Conservation (phyloP, 2,329 filamentous ascomycete species). For the Neonectria magnoliae region DNA sequence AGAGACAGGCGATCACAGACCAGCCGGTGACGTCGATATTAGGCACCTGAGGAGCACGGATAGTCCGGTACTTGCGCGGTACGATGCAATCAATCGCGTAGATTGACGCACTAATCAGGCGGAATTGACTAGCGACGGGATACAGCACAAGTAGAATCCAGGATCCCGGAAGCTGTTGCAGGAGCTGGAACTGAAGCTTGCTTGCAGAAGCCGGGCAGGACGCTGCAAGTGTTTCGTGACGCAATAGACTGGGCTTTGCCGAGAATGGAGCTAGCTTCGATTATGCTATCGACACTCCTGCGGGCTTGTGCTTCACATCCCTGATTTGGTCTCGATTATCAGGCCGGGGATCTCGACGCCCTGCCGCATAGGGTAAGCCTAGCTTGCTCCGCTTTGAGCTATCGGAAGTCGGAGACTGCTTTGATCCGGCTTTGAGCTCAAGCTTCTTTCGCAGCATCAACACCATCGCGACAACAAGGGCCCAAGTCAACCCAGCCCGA, state of each 20-base stretch:
- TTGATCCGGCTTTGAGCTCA: constrained; percentile 25
- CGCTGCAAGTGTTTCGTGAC: constrained; percentile 37
- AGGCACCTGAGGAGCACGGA: background rate
- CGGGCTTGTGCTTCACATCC: background rate
- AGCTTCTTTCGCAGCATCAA: constrained; percentile 21
- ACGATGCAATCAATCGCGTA: background rate
- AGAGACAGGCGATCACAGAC: background rate
- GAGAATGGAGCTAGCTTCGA: constrained; percentile 9
- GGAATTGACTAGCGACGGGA: constrained; percentile 25
- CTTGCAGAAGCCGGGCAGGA: background rate
- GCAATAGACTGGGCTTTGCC: constrained; percentile 31
- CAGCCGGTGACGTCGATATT: constrained; percentile 6
- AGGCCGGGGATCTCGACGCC: background rate
- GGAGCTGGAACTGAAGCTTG: constrained; percentile 28
- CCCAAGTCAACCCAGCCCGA: constrained; percentile 2
- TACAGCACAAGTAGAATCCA: constrained; percentile 21
- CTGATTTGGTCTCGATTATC: background rate
- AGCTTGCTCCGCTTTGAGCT: background rate
- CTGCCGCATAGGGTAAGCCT: background rate
- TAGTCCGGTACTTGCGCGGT: background rate
- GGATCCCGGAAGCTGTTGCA: constrained; percentile 11
- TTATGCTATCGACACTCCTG: constrained; percentile 2
- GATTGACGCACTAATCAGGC: constrained; percentile 2
- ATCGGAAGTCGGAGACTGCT: constrained; percentile 16
- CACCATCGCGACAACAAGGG: constrained; percentile 10